Evolutionary conservation across 2,329 filamentous ascomycete genomes (phyloP).

Genomic region (Diaporthe citri): DNA sequence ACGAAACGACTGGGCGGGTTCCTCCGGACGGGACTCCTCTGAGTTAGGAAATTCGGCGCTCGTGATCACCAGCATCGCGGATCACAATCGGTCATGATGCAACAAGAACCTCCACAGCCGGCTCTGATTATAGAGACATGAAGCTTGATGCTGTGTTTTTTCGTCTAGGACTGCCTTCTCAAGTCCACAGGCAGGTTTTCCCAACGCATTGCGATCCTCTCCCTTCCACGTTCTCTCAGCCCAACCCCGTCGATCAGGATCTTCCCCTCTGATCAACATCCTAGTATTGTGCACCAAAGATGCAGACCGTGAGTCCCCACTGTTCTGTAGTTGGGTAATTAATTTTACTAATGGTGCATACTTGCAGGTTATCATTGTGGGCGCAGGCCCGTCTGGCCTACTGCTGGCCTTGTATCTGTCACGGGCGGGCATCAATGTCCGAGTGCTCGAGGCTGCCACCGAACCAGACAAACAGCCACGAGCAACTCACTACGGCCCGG

Average conservation of each 20-base stretch:
- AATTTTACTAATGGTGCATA: background rate
- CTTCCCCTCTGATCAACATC: background rate
- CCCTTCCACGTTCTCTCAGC: background rate
- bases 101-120: background rate
- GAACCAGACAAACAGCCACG: slow-evolving; percentile 38
- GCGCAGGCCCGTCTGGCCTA: slow-evolving; percentile 45
- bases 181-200: background rate
- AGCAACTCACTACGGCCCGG: slow-evolving; percentile 40
- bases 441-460: slow-evolving; percentile 1
- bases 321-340: no score
- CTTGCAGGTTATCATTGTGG: slow-evolving; percentile 27
- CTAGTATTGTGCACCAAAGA: background rate
- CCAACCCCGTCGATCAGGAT: background rate
- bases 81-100: background rate
- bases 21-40: background rate
- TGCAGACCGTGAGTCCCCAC: background rate
- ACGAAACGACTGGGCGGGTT: slow-evolving; percentile 20
- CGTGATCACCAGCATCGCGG: background rate
- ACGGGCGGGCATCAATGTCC: slow-evolving; percentile 16
- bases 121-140: background rate
- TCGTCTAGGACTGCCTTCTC: slow-evolving; percentile 3
- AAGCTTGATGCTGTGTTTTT: background rate
- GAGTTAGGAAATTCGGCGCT: slow-evolving; percentile 21
- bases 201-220: background rate
- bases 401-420: slow-evolving; percentile 40